These are phyloP conservation scores for Rosellinia necatrix DNA, from an alignment of 2,329 filamentous ascomycete genomes.

Conservation along the genomic window DNA sequence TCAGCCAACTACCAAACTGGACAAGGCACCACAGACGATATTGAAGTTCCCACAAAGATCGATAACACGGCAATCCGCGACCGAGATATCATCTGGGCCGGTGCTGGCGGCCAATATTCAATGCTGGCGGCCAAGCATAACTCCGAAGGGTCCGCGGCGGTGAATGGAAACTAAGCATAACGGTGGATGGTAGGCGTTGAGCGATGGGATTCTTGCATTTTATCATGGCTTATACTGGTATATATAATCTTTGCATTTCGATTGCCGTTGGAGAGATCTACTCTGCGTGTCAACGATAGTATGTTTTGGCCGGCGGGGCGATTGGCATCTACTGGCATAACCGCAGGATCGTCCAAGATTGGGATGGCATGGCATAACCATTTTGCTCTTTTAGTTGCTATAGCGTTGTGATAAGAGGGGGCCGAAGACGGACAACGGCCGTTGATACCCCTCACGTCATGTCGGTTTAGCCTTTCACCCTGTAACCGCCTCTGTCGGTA, in stretches of 20 bases:
- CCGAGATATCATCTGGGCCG: conserved; percentile 76
- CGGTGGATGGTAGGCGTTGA: background rate
- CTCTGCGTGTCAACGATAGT: background rate
- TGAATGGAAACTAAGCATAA: conserved; percentile 13
- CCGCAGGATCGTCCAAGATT: background rate
- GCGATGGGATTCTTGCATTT: conserved; percentile 6
- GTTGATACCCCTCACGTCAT: background rate
- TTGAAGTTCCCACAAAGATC: conserved; percentile 76
- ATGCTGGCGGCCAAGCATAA: conserved; percentile 19
- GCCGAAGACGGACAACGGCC: background rate
- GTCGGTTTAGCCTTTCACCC: background rate
- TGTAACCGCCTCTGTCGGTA: too few relatives aligned
- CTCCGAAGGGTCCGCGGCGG: background rate
- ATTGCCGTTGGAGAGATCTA: conserved; percentile 10
- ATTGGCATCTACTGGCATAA: background rate
- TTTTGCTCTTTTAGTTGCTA: background rate
- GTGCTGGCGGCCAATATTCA: conserved; percentile 85
- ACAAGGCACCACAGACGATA: conserved; percentile 76
- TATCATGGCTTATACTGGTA: conserved; percentile 8
- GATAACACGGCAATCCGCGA: conserved; percentile 83
- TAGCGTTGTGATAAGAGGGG: background rate
- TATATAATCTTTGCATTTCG: conserved; percentile 24
- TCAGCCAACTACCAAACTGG: conserved; percentile 81
- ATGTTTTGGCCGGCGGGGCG: conserved; percentile 3
- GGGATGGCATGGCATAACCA: background rate